Conservation (phyloP, 1,284 basidiomycete species). For the Tilletiaria anomala region DNA sequence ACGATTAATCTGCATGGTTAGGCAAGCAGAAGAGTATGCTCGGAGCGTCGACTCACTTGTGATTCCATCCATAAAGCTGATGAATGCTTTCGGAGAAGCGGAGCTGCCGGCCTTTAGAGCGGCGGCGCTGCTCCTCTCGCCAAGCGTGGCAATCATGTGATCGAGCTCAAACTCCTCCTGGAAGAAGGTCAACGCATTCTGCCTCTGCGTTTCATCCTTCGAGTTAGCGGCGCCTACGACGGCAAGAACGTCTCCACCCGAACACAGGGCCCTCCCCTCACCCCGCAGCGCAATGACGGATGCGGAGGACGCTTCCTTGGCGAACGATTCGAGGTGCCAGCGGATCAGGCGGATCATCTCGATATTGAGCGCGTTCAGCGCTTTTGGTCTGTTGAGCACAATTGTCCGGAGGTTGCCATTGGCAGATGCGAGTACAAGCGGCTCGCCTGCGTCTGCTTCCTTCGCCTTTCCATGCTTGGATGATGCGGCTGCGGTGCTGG, state of each 20-base stretch:
- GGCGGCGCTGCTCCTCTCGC: background rate
- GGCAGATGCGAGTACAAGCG: background rate
- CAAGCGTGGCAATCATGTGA: conserved; percentile 56
- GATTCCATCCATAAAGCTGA: conserved; percentile 76
- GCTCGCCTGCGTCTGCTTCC: background rate
- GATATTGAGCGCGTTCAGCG: conserved; percentile 72
- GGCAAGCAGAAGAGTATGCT: no score
- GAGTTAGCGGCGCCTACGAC: conserved; percentile 38
- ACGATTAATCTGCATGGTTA: background rate
- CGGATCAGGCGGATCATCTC: conserved; percentile 65
- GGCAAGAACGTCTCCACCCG: conserved; percentile 77
- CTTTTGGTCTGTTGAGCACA: conserved; percentile 64
- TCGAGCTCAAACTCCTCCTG: conserved; percentile 85
- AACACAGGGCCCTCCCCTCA: conserved; percentile 71
- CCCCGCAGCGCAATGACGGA: conserved; percentile 34
- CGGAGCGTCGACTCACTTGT: conserved; percentile 63
- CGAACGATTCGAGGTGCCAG: conserved; percentile 52
- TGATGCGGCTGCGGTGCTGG: background rate
- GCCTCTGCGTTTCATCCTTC: conserved; percentile 30
- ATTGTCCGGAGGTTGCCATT: conserved; percentile 47
- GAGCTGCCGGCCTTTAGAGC: background rate
- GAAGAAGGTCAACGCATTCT: conserved; percentile 67
- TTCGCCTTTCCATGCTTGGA: background rate
- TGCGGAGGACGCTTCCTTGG: background rate
- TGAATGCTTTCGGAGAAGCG: conserved; percentile 53